Evolutionary conservation across 2,329 filamentous ascomycete species (phyloP).

Genomic region (Arthroderma uncinatum): DNA sequence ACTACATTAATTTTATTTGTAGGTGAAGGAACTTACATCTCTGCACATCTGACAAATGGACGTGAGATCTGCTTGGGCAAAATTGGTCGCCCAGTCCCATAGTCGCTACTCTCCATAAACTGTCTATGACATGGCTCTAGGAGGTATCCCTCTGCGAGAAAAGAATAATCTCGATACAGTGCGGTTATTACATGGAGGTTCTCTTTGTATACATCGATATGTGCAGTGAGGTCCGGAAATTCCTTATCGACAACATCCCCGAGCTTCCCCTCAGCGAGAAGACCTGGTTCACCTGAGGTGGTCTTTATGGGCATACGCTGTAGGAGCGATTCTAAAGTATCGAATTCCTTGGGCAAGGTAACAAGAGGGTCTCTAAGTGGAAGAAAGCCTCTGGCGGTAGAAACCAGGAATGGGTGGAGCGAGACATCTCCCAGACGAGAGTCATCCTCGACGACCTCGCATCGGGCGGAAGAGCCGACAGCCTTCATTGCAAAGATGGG

Average conservation of each 20-base stretch:
- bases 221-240: neutral
- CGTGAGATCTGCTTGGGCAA: neutral
- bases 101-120: neutral
- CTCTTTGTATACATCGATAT: neutral
- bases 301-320: slow-evolving; percentile 1
- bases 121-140: slow-evolving; percentile 1
- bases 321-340: neutral
- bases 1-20: neutral
- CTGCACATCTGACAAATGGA: neutral
- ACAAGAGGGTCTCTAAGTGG: neutral
- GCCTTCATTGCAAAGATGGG: neutral
- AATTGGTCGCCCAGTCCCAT: neutral
- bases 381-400: neutral
- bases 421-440: neutral
- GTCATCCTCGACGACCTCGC: neutral
- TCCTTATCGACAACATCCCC: neutral
- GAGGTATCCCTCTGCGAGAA: slow-evolving; percentile 1
- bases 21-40: neutral
- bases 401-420: neutral
- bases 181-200: slow-evolving; percentile 1
- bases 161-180: slow-evolving; percentile 1
- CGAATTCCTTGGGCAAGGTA: neutral
- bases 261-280: neutral
- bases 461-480: neutral
- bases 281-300: neutral